Conservation (phyloP, 148 eudicot species). For the Euryodendron excelsum region DNA sequence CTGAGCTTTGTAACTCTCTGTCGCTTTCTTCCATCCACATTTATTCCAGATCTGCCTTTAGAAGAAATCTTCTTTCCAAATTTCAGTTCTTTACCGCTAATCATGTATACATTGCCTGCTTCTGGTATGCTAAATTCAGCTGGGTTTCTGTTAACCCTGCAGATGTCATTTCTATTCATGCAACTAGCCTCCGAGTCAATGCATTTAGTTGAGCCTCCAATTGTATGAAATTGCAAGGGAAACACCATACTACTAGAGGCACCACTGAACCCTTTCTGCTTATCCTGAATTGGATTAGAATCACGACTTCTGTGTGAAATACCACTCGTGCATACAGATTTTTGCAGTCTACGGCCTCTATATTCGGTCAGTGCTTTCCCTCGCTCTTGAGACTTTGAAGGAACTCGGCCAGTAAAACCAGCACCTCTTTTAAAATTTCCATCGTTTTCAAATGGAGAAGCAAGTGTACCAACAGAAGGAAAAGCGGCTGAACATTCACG, state of each 20-base stretch:
- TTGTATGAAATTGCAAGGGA: background rate
- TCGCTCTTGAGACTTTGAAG: constrained; percentile 33
- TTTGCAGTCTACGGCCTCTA: constrained; percentile 18
- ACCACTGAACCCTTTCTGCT: constrained; percentile 16
- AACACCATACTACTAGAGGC: constrained; percentile 1
- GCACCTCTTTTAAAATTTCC: constrained; percentile 14
- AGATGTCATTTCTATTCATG: constrained; percentile 26
- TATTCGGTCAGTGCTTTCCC: constrained; percentile 24
- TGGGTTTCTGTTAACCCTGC: constrained; percentile 63
- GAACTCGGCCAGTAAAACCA: constrained; percentile 31
- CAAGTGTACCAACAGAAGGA: constrained; percentile 27
- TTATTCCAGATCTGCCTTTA: constrained; percentile 13
- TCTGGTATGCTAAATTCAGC: constrained; percentile 63
- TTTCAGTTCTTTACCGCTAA: constrained; percentile 44
- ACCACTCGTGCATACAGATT: constrained; percentile 17
- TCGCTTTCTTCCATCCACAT: constrained; percentile 23
- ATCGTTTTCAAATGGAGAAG: constrained; percentile 24
- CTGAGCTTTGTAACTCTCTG: constrained; percentile 23
- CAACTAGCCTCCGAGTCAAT: constrained; percentile 9
- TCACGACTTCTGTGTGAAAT: background rate
- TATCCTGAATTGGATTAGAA: constrained; percentile 3
- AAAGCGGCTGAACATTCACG: constrained; percentile 31
- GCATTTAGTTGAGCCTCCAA: background rate
- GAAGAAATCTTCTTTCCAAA: constrained; percentile 16
- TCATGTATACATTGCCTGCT: constrained; percentile 40